Base-by-base conservation (phyloP, 139 green algal species). In the Chlamydomonas sphaeroides region DNA sequence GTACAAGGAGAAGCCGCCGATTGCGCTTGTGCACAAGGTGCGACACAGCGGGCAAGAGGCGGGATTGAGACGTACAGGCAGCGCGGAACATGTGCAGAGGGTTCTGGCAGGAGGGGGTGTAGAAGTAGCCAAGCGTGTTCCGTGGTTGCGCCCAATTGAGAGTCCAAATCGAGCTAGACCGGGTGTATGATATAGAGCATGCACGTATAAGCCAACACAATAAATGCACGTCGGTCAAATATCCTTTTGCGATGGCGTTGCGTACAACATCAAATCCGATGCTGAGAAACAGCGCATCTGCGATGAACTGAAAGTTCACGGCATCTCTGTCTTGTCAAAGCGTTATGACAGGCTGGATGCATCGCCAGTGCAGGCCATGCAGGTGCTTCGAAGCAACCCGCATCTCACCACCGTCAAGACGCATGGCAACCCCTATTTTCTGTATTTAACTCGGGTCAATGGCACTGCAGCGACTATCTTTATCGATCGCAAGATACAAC, bases 221-320 rank as follows among this genome's bases (percentile, higher is more conserved):
- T n/a, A n/a, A n/a, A 74, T 74, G 67, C 67, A 74, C 35, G 67
- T 74, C 15, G 67, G 67, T 28, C 26, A 56, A 11, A 76, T 76
- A 8, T 59, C 68, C 11, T 76, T 76, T 26, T 76, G 68, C 41
- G 30, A 62, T 41, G 15, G 36, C 38, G 30, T 76, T 8, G 68
- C 8, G 41, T 62, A 62, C 41, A 76, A 76, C 68, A 38, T 76
- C 68, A 33, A 36, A 20, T 61, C 39, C 42, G 68, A 61, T 21
- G 68, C 61, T 39, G 28, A 38, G 28, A 76, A 76, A 41, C 6
- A 32, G 38, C 41, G 41, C 41, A 38, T 76, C 5, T 26, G 6
- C 18, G 8, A 76, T 2, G 11, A 35, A 3, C 2, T 51, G 10
- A 5, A 36, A 41, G 3, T 4, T 20, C 61, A n/a, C 28, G 39